These are phyloP conservation scores for Gynandropsis gynandra DNA, from an alignment of 345 rosid species.

Conservation along the genomic window DNA sequence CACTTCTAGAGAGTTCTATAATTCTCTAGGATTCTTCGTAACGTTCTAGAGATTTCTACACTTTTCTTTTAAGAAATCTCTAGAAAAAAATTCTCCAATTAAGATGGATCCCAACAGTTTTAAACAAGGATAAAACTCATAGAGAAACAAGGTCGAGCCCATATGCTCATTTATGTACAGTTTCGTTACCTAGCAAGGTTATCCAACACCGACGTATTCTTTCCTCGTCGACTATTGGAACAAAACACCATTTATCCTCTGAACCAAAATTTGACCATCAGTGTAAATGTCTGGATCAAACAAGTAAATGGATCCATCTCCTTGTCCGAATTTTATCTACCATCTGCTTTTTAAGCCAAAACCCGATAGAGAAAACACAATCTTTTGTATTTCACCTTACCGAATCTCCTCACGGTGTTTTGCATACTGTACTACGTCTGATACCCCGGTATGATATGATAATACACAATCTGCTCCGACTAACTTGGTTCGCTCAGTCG, in stretches of 20 bases:
- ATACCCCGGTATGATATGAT: slow-evolving; percentile 88
- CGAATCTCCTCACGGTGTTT: slow-evolving; percentile 83
- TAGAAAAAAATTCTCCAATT: no score
- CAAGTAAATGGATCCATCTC: slow-evolving; percentile 68
- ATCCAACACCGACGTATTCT: slow-evolving; percentile 10
- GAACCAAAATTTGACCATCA: slow-evolving; percentile 89
- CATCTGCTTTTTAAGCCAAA: slow-evolving; percentile 87
- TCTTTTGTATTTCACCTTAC: slow-evolving; percentile 76
- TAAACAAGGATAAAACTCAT: no score
- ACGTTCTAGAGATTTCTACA: no score
- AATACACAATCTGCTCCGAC: slow-evolving; percentile 86
- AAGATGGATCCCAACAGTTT: no score
- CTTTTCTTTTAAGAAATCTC: no score
- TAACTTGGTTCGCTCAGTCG: slow-evolving; percentile 93
- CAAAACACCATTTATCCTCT: slow-evolving; percentile 83
- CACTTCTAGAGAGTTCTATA: no score
- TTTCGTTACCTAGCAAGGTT: no score
- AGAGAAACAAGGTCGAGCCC: no score
- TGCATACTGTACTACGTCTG: slow-evolving; percentile 98
- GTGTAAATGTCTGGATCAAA: slow-evolving; percentile 96
- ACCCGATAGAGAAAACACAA: slow-evolving; percentile 79
- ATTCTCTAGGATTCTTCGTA: no score
- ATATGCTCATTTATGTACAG: no score
- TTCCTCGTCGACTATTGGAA: slow-evolving; percentile 37
- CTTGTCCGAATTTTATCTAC: slow-evolving; percentile 75